Conservation (phyloP, 345 rosid species). For the Luvunga scandens region DNA sequence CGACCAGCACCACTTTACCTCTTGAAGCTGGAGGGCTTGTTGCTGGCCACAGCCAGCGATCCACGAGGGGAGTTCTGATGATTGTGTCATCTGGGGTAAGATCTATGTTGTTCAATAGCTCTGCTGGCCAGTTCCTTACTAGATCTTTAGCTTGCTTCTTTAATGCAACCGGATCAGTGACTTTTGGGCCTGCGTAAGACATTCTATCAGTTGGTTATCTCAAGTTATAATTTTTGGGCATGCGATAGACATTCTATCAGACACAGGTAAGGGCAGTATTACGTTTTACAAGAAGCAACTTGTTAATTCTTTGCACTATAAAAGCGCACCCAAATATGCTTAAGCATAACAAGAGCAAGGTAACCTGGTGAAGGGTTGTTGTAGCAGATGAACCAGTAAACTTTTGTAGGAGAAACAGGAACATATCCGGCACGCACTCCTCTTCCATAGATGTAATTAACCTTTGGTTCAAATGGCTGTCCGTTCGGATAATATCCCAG, state of each 20-base stretch:
- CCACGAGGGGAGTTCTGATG: slow-evolving; percentile 69
- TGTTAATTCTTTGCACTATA: not conserved
- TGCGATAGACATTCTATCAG: not conserved
- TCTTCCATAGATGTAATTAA: slow-evolving; percentile 73
- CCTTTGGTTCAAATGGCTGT: slow-evolving; percentile 64
- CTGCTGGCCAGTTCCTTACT: slow-evolving; percentile 59
- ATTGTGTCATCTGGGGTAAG: slow-evolving; percentile 67
- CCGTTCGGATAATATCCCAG: slow-evolving; percentile 65
- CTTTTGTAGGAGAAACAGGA: slow-evolving; percentile 76
- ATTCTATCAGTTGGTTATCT: not conserved
- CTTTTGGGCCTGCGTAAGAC: slow-evolving; percentile 58
- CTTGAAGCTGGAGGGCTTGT: slow-evolving; percentile 62
- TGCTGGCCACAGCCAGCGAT: slow-evolving; percentile 87
- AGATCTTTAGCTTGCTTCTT: slow-evolving; percentile 68
- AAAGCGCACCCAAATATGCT: not conserved
- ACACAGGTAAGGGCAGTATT: not conserved
- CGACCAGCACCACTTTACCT: slow-evolving; percentile 64
- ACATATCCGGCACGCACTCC: slow-evolving; percentile 86
- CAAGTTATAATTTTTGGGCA: too few species aligned
- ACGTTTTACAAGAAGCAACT: not conserved
- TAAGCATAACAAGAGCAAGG: not conserved
- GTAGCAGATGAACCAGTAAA: slow-evolving; percentile 92
- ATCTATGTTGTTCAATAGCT: slow-evolving; percentile 59
- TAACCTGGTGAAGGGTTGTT: slow-evolving; percentile 79
- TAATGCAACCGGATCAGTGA: slow-evolving; percentile 59